These are phyloP conservation scores for Marasmius sp. DNA, from an alignment of 1,284 basidiomycete genomes.

Conservation along the genomic window DNA sequence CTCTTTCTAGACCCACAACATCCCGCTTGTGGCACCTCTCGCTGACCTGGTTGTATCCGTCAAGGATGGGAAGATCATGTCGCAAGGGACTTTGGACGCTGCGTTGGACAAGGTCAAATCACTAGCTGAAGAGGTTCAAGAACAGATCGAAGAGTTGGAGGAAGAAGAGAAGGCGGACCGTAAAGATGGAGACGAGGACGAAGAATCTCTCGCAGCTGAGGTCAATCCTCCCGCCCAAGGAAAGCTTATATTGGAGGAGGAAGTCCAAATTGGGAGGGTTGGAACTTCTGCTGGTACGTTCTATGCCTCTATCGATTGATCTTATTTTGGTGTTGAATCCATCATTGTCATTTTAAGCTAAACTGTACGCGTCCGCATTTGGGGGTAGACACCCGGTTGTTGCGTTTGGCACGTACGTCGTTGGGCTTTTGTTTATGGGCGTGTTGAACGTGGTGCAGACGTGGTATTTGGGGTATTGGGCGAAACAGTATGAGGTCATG, in stretches of 20 bases:
- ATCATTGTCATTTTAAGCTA: slow-evolving; percentile 26
- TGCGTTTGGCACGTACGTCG: slow-evolving; percentile 24
- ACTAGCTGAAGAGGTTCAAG: slow-evolving; percentile 32
- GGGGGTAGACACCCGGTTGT: slow-evolving; percentile 21
- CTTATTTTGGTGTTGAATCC: not conserved
- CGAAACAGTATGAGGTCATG: slow-evolving; percentile 25
- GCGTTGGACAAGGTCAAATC: slow-evolving; percentile 33
- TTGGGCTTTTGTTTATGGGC: slow-evolving; percentile 29
- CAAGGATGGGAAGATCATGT: slow-evolving; percentile 43
- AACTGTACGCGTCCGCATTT: slow-evolving; percentile 23
- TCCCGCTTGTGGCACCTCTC: slow-evolving; percentile 55
- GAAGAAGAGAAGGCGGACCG: slow-evolving; percentile 15
- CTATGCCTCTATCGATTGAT: slow-evolving; percentile 13
- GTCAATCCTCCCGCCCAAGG: slow-evolving; percentile 27
- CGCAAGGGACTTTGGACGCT: slow-evolving; percentile 38
- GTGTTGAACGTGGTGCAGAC: slow-evolving; percentile 40
- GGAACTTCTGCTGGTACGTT: slow-evolving; percentile 42
- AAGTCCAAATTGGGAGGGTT: slow-evolving; percentile 57
- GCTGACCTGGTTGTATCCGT: slow-evolving; percentile 60
- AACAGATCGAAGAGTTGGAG: slow-evolving; percentile 8
- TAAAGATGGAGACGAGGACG: slow-evolving; percentile 26
- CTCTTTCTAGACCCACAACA: slow-evolving; percentile 65
- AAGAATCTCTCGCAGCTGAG: slow-evolving; percentile 35
- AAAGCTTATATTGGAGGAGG: slow-evolving; percentile 59
- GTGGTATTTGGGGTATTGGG: slow-evolving; percentile 63